Evolutionary conservation across 306 rosid species (phyloP).

Genomic region (Glycyrrhiza uralensis): DNA sequence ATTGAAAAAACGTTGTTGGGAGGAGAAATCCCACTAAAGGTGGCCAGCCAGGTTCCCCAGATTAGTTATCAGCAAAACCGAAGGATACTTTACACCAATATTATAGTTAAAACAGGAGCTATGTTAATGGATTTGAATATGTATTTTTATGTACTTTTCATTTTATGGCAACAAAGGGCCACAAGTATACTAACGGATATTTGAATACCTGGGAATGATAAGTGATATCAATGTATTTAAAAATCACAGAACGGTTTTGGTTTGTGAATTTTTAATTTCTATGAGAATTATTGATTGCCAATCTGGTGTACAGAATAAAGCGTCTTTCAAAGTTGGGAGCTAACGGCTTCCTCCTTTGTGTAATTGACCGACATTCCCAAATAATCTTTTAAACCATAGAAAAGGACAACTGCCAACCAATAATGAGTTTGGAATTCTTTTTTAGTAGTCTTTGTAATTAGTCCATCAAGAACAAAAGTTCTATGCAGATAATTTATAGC

Average conservation of each 20-base stretch:
- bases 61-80: too few relatives aligned
- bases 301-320: conserved; percentile 16
- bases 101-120: too few relatives aligned
- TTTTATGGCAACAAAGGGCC: conserved; percentile 8
- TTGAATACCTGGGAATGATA: neutral
- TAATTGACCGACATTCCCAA: neutral
- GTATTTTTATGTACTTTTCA: neutral
- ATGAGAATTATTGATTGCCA: conserved; percentile 25
- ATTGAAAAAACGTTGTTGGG: too few relatives aligned
- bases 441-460: too few relatives aligned
- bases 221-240: neutral
- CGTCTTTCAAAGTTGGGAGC: conserved; percentile 30
- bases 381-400: neutral
- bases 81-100: too few relatives aligned
- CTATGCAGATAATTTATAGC: too few relatives aligned
- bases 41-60: too few relatives aligned
- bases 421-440: neutral
- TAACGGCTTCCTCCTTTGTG: conserved; percentile 15
- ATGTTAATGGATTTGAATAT: neutral
- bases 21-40: too few relatives aligned
- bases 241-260: neutral
- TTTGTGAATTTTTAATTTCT: neutral
- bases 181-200: neutral
- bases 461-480: too few relatives aligned
- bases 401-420: conserved; percentile 3